phyloP scores from a whole-genome alignment of 2,329 filamentous ascomycete genomes.

The Epichloe elymi region DNA sequence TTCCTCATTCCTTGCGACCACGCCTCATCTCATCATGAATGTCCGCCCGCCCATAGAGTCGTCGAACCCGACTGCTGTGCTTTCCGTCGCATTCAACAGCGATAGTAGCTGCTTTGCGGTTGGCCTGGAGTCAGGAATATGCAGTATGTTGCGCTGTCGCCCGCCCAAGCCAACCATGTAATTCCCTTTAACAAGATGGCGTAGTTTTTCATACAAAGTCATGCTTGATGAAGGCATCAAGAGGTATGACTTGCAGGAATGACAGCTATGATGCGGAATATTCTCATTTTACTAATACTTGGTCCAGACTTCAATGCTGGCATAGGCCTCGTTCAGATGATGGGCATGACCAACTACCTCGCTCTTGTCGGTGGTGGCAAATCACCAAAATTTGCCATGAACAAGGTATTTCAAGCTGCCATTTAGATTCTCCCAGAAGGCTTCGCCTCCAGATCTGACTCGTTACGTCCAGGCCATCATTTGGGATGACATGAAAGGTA shows the following conservation, averaged over 20 bases:
- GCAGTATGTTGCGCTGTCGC: conserved; percentile 42
- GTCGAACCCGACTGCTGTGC: conserved; percentile 57
- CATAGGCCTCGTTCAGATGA: conserved; percentile 73
- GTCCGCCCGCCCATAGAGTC: conserved; percentile 76
- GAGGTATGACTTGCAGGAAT: conserved; percentile 20
- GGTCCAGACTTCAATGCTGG: conserved; percentile 62
- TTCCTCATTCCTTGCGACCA: neutral
- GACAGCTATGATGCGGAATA: neutral
- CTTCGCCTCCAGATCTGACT: neutral
- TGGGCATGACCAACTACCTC: conserved; percentile 74
- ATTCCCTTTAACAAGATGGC: neutral
- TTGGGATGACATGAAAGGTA: conserved; percentile 78
- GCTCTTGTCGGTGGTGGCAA: conserved; percentile 81
- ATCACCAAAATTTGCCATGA: conserved; percentile 73
- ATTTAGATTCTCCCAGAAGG: neutral
- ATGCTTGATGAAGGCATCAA: conserved; percentile 50
- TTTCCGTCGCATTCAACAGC: conserved; percentile 77
- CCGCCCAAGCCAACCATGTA: neutral
- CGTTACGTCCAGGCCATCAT: conserved; percentile 50
- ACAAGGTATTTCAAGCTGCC: conserved; percentile 45
- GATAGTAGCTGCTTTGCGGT: conserved; percentile 78
- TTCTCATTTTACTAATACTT: neutral
- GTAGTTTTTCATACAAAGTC: conserved; percentile 61
- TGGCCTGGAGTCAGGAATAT: conserved; percentile 75
- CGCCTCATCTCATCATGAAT: conserved; percentile 53